phyloP scores from a whole-genome alignment of 495 filamentous ascomycete genomes.

The Thermothielavioides terrestris region DNA sequence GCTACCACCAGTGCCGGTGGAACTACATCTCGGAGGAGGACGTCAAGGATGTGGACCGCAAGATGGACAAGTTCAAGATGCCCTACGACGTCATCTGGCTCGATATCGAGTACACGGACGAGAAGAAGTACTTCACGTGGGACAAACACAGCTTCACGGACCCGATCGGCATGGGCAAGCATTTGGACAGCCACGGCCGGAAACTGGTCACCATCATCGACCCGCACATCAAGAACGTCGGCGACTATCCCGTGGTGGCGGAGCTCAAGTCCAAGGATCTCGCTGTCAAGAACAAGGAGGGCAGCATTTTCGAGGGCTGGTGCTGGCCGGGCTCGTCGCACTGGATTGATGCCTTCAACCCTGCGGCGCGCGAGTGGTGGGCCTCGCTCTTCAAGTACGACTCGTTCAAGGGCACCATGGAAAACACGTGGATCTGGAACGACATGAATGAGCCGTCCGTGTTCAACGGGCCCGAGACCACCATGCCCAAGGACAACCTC shows the following conservation, averaged over 20 bases:
- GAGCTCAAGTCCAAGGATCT: constrained; percentile 77
- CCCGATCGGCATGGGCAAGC: constrained; percentile 78
- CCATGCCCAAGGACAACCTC: constrained; percentile 96
- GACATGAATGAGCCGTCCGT: constrained; percentile 99
- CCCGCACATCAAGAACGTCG: constrained; percentile 91
- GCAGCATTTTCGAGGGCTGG: constrained; percentile 85
- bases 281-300: constrained; percentile 81
- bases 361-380: constrained; percentile 84
- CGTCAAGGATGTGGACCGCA: constrained; percentile 89
- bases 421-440: constrained; percentile 94
- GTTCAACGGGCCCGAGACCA: constrained; percentile 94
- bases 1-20: constrained; percentile 96
- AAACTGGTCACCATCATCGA: constrained; percentile 95
- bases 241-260: constrained; percentile 63
- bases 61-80: constrained; percentile 89
- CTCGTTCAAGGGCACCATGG: constrained; percentile 68
- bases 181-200: constrained; percentile 70
- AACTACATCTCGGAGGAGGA: constrained; percentile 97
- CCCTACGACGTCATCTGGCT: constrained; percentile 99
- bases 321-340: constrained; percentile 96
- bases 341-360: constrained; percentile 94
- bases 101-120: constrained; percentile 92
- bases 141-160: constrained; percentile 78
- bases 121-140: constrained; percentile 97
- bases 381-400: constrained; percentile 75